phyloP scores from a whole-genome alignment of 805 yeast species.

The Ogataea wickerhamii region DNA sequence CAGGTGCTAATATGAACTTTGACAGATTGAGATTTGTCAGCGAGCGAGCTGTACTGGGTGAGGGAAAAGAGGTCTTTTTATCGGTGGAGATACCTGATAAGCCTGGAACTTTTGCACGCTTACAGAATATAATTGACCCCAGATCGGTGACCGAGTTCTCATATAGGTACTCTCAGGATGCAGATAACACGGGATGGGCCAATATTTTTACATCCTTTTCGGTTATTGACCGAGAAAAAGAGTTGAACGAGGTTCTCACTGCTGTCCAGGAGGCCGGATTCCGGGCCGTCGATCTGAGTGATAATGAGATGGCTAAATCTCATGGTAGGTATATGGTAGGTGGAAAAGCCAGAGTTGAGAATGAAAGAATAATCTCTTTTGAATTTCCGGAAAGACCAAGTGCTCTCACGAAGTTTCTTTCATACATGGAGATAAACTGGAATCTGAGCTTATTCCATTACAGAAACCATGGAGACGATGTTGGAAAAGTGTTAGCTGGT shows the following conservation, averaged over 20 bases:
- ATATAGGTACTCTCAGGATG: conserved; percentile 62
- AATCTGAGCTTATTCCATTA: conserved; percentile 93
- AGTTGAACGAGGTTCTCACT: conserved; percentile 59
- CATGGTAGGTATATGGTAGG: conserved; percentile 97
- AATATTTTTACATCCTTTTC: conserved; percentile 85
- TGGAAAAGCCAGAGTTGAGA: conserved; percentile 68
- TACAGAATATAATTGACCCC: conserved; percentile 78
- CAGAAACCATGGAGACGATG: conserved; percentile 94
- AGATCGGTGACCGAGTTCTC: conserved; percentile 92
- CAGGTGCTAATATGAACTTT: conserved; percentile 98
- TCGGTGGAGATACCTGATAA: conserved; percentile 86
- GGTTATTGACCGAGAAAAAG: conserved; percentile 72
- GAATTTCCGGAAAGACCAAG: conserved; percentile 99
- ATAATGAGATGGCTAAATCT: conserved; percentile 90
- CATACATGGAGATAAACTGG: conserved; percentile 72
- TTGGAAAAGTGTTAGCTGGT: conserved; percentile 90
- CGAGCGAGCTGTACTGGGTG: conserved; percentile 98
- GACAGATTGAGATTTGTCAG: conserved; percentile 93
- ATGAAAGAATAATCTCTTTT: conserved; percentile 77
- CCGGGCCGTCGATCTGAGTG: conserved; percentile 78
- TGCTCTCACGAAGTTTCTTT: conserved; percentile 78
- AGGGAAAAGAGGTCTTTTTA: conserved; percentile 93
- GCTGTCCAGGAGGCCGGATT: conserved; percentile 62
- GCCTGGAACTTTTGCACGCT: conserved; percentile 83
- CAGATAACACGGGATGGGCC: conserved; percentile 47